Base-by-base conservation (phyloP, 306 rosid genomes). In the Vachellia pachyceras region DNA sequence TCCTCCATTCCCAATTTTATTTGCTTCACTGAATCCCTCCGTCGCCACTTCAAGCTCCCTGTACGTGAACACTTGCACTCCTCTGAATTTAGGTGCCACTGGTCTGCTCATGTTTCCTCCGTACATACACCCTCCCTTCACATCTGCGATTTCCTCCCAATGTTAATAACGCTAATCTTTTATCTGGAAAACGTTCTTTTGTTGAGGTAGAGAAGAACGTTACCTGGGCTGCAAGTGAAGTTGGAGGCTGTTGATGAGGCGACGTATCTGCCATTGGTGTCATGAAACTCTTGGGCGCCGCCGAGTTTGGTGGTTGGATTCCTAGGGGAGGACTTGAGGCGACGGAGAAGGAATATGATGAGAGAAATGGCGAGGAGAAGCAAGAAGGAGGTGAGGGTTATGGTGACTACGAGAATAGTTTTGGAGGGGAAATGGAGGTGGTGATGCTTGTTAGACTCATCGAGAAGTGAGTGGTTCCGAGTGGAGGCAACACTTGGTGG, bases 61-160 rank as follows among this genome's bases (percentile, higher is more conserved):
- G 72, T 92, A 94, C 2, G 98, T 90, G 83, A 92, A 94, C 25
- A 96, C 97, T 85, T 96, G 99, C 1, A 90, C 98, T 69, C 94
- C 97, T 77, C 77, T 74, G 36, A 79, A 81, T 84, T 85, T 92
- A 36, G 81, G 71, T 71, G 84, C 6, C 49, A 88, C 69, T 79
- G 89, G 50, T 88, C 83, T 84, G 73, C 80, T 87, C 68, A 84
- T 70, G 72, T 86, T 87, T 23, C 90, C 97, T 73, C 97, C 97
- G 77, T 92, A 80, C 23, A 96, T 88, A 66, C 98, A 94, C 57
- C 99, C 92, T 7, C 92, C 90, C 72, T 75, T 96, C 81, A 96
- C 91, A 81, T 96, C 99, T 92, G 85, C 83, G 36, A n/a, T 54
- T 20, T 64, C 15, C 69, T 64, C 37, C 67, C 18, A 12, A 11